Conservation (phyloP, 2,329 filamentous ascomycete genomes). For the Epichloe elymi region DNA sequence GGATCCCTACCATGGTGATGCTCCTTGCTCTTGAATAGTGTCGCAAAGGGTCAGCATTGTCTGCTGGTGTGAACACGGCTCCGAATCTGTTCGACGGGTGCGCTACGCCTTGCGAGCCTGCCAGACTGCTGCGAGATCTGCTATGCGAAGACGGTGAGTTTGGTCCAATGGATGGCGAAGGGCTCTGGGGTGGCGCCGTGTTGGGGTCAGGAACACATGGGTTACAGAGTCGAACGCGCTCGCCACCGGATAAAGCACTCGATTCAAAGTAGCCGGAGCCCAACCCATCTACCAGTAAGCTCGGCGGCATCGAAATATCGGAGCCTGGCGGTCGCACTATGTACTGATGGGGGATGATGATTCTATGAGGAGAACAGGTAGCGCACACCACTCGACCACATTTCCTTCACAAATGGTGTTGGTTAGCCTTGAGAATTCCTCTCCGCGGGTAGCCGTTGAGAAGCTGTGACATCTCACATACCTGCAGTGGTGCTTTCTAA, state of each 20-base stretch:
- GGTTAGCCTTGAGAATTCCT: slow-evolving; percentile 8
- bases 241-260: slow-evolving; percentile 37
- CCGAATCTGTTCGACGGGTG: slow-evolving; percentile 20
- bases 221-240: slow-evolving; percentile 47
- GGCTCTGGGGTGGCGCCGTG: slow-evolving; percentile 38
- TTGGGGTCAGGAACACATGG: slow-evolving; percentile 51
- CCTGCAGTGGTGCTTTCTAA: slow-evolving; percentile 88
- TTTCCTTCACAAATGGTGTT: slow-evolving; percentile 42
- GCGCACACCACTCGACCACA: slow-evolving; percentile 88
- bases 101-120: slow-evolving; percentile 17
- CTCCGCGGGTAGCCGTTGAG: not conserved
- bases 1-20: slow-evolving; percentile 34
- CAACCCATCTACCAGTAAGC: slow-evolving; percentile 25
- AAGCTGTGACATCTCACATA: slow-evolving; percentile 17
- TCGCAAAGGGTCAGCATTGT: slow-evolving; percentile 22
- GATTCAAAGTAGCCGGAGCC: slow-evolving; percentile 28
- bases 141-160: slow-evolving; percentile 25
- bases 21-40: slow-evolving; percentile 27
- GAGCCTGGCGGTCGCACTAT: slow-evolving; percentile 64
- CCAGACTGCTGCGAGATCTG: slow-evolving; percentile 32
- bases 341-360: slow-evolving; percentile 86
- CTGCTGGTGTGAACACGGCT: slow-evolving; percentile 21
- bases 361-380: slow-evolving; percentile 82
- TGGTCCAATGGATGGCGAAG: slow-evolving; percentile 18
- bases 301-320: slow-evolving; percentile 24